phyloP scores from a whole-genome alignment of 73 alveolate genomes.

The Paramecium biaurelia region DNA sequence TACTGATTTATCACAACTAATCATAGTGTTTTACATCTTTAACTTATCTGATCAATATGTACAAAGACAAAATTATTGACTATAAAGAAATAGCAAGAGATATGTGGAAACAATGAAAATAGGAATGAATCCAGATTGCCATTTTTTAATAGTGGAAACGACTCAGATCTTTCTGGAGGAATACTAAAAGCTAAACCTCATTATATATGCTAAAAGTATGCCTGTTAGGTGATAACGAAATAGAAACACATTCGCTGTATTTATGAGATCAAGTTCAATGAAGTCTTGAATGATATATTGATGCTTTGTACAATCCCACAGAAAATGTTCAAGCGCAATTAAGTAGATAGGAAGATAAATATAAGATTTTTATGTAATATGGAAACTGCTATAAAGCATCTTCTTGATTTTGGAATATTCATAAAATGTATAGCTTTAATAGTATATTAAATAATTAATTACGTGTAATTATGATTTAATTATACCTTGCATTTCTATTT shows the following conservation, averaged over 20 bases:
- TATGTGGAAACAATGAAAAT: background rate
- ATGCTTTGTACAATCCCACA: slow-evolving; percentile 13
- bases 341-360: slow-evolving; percentile 55
- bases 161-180: slow-evolving; percentile 79
- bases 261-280: slow-evolving; percentile 61
- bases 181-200: slow-evolving; percentile 82
- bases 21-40: too few relatives aligned
- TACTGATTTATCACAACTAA: too few relatives aligned
- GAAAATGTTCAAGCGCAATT: slow-evolving; percentile 32
- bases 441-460: background rate
- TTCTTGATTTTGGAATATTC: background rate
- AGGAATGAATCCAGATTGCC: slow-evolving; percentile 66
- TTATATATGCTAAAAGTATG: too few relatives aligned
- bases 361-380: background rate
- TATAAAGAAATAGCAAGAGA: too few relatives aligned
- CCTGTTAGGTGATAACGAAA: too few relatives aligned
- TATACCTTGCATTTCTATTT: background rate
- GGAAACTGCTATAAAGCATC: slow-evolving; percentile 5
- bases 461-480: slow-evolving; percentile 12
- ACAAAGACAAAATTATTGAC: too few relatives aligned
- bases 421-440: background rate
- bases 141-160: slow-evolving; percentile 78
- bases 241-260: slow-evolving; percentile 79
- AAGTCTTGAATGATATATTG: slow-evolving; percentile 16
- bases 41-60: too few relatives aligned